Evolutionary conservation across 495 filamentous ascomycete species (phyloP).

Genomic region (Hypoxylon intermedium): DNA sequence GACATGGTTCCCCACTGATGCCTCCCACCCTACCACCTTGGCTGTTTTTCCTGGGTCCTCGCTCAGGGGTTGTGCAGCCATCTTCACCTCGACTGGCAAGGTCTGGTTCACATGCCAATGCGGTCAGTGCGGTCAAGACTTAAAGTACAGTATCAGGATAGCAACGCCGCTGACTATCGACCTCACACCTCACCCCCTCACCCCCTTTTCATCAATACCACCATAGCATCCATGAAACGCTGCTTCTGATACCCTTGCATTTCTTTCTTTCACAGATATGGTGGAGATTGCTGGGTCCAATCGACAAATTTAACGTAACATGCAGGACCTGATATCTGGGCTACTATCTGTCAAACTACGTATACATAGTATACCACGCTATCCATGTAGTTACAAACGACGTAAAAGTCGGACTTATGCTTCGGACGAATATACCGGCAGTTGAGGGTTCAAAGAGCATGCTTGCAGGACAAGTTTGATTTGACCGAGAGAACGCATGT

Average conservation of each 20-base stretch:
- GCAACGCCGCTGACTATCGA: conserved; percentile 1
- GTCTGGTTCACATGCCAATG: conserved; percentile 35
- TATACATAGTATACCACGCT: not conserved
- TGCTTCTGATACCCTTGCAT: conserved; percentile 30
- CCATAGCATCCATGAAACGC: conserved; percentile 16
- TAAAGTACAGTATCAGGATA: conserved; percentile 4
- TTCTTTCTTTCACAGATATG: conserved; percentile 19
- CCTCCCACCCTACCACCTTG: conserved; percentile 15
- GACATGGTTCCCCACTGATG: conserved; percentile 35
- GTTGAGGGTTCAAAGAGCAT: not conserved
- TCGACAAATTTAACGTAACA: conserved; percentile 33
- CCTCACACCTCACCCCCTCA: not conserved
- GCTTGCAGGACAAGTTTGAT: not conserved
- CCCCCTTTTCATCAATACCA: conserved; percentile 20
- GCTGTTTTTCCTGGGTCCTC: conserved; percentile 18
- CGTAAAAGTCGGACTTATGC: not conserved
- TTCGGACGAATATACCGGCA: conserved; percentile 9
- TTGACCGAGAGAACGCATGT: not conserved
- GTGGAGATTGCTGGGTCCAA: conserved; percentile 25
- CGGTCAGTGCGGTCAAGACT: conserved; percentile 15
- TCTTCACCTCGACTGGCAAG: conserved; percentile 23
- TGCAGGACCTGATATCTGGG: conserved; percentile 14
- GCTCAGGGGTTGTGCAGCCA: conserved; percentile 27
- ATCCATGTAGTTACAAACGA: conserved; percentile 11
- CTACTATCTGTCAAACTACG: too few species aligned